These are phyloP conservation scores for Nothophaeocryptopus gaeumannii DNA, from an alignment of 2,329 filamentous ascomycete species.

Conservation along the genomic window DNA sequence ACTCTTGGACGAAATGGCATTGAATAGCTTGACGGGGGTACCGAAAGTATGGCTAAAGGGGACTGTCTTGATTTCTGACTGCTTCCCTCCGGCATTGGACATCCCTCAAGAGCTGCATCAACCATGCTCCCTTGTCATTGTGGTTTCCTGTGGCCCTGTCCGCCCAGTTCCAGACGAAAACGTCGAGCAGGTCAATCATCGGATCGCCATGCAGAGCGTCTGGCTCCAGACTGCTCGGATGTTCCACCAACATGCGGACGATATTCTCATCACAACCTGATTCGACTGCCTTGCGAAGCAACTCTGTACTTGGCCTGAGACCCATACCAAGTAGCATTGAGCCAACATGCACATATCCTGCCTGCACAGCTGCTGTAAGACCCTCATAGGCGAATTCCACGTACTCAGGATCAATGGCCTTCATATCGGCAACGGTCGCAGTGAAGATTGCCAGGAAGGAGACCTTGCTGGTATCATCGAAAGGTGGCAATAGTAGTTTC, in stretches of 20 bases:
- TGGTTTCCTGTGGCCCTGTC: constrained; percentile 26
- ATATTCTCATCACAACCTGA: constrained; percentile 31
- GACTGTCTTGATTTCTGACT: not conserved
- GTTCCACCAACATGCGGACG: constrained; percentile 25
- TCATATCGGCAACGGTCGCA: constrained; percentile 12
- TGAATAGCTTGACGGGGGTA: not conserved
- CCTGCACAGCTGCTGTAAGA: constrained; percentile 28
- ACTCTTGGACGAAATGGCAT: not conserved
- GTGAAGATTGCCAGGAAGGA: constrained; percentile 15
- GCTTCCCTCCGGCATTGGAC: constrained; percentile 10
- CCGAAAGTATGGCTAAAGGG: not conserved
- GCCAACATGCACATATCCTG: constrained; percentile 22
- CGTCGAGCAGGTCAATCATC: constrained; percentile 33
- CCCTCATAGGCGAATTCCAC: constrained; percentile 31
- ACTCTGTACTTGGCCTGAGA: constrained; percentile 25
- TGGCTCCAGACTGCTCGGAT: not conserved
- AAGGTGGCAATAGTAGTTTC: constrained; percentile 22
- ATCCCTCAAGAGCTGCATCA: constrained; percentile 26
- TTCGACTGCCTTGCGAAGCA: constrained; percentile 33
- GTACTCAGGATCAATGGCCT: constrained; percentile 18
- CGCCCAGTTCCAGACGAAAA: constrained; percentile 36
- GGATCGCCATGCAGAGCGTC: not conserved
- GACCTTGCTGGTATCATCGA: constrained; percentile 11
- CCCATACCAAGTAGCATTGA: constrained; percentile 26
- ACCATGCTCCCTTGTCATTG: constrained; percentile 31